phyloP scores from a whole-genome alignment of 2,329 filamentous ascomycete genomes.

The Epichloe sylvatica region DNA sequence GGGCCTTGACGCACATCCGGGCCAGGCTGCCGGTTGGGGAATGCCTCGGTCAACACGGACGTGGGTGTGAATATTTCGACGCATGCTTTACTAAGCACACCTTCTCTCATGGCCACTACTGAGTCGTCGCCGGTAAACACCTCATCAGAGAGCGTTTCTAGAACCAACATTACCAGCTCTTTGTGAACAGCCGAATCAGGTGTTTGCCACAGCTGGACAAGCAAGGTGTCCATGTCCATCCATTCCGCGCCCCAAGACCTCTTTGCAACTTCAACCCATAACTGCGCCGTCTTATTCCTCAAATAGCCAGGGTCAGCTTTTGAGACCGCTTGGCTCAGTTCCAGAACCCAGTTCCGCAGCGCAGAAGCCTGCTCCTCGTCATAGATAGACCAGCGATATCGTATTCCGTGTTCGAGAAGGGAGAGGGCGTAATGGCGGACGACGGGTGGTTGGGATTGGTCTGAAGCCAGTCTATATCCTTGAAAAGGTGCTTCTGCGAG shows the following conservation, averaged over 20 bases:
- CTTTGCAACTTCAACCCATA: conserved; percentile 94
- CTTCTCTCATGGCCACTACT: conserved; percentile 69
- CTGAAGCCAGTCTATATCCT: conserved; percentile 69
- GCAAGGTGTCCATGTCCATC: conserved; percentile 81
- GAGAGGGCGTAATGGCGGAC: conserved; percentile 91
- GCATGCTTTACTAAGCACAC: conserved; percentile 72
- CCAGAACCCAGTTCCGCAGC: conserved; percentile 63
- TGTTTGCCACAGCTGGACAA: conserved; percentile 71
- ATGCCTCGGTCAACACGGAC: conserved; percentile 58
- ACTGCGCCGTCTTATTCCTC: conserved; percentile 81
- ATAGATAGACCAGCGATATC: conserved; percentile 69
- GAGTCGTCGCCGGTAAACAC: conserved; percentile 85
- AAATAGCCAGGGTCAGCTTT: conserved; percentile 67
- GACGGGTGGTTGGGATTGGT: conserved; percentile 59
- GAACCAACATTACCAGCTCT: conserved; percentile 72
- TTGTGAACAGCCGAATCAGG: conserved; percentile 52
- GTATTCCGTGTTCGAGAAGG: conserved; percentile 78
- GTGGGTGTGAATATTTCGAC: conserved; percentile 88
- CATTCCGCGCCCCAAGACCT: conserved; percentile 84
- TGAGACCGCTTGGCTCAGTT: conserved; percentile 58
- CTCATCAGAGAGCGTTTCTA: conserved; percentile 89
- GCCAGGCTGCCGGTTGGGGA: conserved; percentile 56
- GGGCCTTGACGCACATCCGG: conserved; percentile 59
- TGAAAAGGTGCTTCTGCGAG: conserved; percentile 67
- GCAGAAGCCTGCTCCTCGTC: conserved; percentile 50